phyloP scores from a whole-genome alignment of 2,329 filamentous ascomycete genomes.

The Aspergillus carbonarius region DNA sequence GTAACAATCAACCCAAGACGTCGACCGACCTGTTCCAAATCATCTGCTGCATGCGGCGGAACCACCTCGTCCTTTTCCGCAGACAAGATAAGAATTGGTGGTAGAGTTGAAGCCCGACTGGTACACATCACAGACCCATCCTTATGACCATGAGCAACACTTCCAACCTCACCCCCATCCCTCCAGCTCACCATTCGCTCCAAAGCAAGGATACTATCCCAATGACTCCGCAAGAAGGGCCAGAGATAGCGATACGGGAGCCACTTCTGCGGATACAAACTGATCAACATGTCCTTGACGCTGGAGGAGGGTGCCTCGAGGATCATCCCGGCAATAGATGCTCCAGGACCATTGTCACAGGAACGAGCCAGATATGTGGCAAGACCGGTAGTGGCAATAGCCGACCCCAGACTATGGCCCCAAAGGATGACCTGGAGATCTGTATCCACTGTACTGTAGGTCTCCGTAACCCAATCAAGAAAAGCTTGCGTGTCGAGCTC shows the following conservation, averaged over 20 bases:
- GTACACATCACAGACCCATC: background rate
- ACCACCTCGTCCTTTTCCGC: conserved; percentile 48
- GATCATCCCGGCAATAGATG: conserved; percentile 53
- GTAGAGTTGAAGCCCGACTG: conserved; percentile 8
- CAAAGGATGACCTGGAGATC: conserved; percentile 58
- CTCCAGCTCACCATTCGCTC: conserved; percentile 35
- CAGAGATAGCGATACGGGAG: conserved; percentile 73
- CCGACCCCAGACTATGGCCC: conserved; percentile 76
- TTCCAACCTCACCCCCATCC: background rate
- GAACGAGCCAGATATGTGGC: conserved; percentile 35
- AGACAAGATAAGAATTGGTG: conserved; percentile 41
- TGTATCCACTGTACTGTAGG: conserved; percentile 26
- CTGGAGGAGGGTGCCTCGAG: conserved; percentile 76
- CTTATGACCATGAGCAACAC: background rate
- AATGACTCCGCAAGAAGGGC: conserved; percentile 67
- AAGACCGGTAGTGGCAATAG: conserved; percentile 65
- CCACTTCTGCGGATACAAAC: conserved; percentile 76
- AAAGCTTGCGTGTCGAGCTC: conserved; percentile 66
- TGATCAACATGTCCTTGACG: conserved; percentile 67
- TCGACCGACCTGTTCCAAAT: conserved; percentile 36
- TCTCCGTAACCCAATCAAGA: conserved; percentile 59
- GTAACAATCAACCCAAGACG: conserved; percentile 36
- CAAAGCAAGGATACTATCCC: conserved; percentile 49
- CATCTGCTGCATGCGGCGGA: conserved; percentile 36
- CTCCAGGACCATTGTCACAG: background rate